Conservation (phyloP, 768 basidiomycete species). For the Obba rivulosa region DNA sequence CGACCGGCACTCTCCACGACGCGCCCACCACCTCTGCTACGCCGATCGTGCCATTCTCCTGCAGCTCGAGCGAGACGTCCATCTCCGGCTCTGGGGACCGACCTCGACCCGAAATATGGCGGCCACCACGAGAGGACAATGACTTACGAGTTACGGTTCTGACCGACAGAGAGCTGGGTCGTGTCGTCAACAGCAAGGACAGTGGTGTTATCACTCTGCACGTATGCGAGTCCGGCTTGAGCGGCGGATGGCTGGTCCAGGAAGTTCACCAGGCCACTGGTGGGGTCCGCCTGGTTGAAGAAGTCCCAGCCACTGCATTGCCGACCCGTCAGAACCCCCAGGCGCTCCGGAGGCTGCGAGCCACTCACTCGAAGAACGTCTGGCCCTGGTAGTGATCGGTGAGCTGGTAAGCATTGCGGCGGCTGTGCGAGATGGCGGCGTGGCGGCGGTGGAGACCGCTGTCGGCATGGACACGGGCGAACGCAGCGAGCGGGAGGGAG, state of each 20-base stretch:
- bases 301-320: slow-evolving; percentile 60
- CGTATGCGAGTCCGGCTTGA: slow-evolving; percentile 51
- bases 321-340: background rate
- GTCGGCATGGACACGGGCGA: slow-evolving; percentile 30
- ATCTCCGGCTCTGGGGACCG: too few species aligned
- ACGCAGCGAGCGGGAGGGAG: slow-evolving; percentile 28
- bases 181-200: slow-evolving; percentile 61
- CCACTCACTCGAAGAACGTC: slow-evolving; percentile 54
- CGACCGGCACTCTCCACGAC: too few species aligned
- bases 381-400: slow-evolving; percentile 42
- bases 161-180: slow-evolving; percentile 41
- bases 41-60: too few species aligned
- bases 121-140: background rate
- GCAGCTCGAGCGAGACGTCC: too few species aligned
- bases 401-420: slow-evolving; percentile 29
- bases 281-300: slow-evolving; percentile 60
- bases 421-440: slow-evolving; percentile 17
- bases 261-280: slow-evolving; percentile 64
- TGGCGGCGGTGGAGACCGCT: slow-evolving; percentile 24
- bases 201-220: slow-evolving; percentile 51
- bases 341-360: background rate
- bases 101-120: too few species aligned
- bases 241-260: slow-evolving; percentile 42
- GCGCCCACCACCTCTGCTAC: too few species aligned
- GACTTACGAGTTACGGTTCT: slow-evolving; percentile 49